Evolutionary conservation across 139 green algal genomes (phyloP).

Genomic region (Coelastrella sp.): DNA sequence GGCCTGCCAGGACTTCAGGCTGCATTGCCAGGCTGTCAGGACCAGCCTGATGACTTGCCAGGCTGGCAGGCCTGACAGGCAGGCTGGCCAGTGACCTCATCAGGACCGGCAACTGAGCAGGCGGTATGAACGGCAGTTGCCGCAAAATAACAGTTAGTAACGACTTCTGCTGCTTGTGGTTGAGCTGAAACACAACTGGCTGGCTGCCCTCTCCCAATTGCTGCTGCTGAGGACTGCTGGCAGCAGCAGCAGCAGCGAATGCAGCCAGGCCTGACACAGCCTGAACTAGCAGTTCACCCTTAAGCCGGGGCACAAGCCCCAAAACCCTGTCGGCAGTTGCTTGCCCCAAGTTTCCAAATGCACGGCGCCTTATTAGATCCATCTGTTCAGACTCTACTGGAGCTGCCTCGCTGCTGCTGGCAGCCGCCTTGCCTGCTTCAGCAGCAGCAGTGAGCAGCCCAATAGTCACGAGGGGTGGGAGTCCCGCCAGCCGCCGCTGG

Average conservation of each 20-base stretch:
- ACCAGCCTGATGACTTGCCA: not conserved
- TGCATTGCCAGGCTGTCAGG: not conserved
- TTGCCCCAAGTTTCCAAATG: not conserved
- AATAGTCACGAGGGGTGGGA: not conserved
- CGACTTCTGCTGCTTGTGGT: not conserved
- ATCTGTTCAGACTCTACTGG: not conserved
- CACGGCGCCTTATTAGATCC: not conserved
- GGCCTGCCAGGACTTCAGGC: not conserved
- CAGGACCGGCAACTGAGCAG: not conserved
- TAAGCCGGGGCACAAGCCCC: not conserved
- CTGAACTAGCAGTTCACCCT: not conserved
- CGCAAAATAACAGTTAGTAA: conserved; percentile 6
- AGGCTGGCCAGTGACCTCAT: not conserved
- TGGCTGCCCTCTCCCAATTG: not conserved
- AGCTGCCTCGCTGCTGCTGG: not conserved
- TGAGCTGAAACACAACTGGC: not conserved
- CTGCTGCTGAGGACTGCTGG: not conserved
- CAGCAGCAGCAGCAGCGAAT: not conserved
- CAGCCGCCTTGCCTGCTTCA: not conserved
- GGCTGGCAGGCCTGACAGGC: not conserved
- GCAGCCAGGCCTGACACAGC: not conserved
- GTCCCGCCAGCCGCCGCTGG: not conserved
- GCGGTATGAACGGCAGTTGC: conserved; percentile 1
- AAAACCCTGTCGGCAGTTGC: not conserved
- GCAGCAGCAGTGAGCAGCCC: conserved; percentile 13